A percentile compares a stretch with the other conserved stretches of the same genome.
Evolutionary conservation across 2,329 filamentous ascomycete species (phyloP).

Genomic region (Ascochyta lentis): DNA sequence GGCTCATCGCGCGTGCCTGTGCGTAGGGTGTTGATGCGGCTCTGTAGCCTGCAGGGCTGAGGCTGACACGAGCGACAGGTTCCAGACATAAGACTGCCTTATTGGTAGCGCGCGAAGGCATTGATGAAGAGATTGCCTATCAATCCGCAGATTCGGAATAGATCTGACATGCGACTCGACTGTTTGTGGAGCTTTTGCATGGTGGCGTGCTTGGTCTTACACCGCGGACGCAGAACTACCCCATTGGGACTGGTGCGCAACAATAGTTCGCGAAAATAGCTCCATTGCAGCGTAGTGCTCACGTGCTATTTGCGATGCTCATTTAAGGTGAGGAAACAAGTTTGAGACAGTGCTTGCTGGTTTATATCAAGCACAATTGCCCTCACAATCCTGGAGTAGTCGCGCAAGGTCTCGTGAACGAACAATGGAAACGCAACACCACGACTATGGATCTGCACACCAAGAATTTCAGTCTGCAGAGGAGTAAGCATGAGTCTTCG

Average conservation of each 20-base stretch:
- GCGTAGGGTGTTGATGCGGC: slow-evolving; percentile 17
- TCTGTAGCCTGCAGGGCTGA: slow-evolving; percentile 8
- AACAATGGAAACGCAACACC: not conserved
- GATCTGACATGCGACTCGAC: not conserved
- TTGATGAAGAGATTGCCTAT: not conserved
- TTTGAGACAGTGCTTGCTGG: not conserved
- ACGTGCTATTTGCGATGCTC: slow-evolving; percentile 5
- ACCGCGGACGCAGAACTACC: slow-evolving; percentile 1
- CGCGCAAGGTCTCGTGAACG: not conserved
- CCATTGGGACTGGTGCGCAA: slow-evolving; percentile 1
- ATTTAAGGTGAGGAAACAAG: not conserved
- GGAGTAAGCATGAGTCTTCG: not conserved
- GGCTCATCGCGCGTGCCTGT: slow-evolving; percentile 4
- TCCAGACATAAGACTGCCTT: not conserved
- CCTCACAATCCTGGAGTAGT: not conserved
- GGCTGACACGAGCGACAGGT: slow-evolving; percentile 7
- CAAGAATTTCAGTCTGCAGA: not conserved
- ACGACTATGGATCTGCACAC: not conserved
- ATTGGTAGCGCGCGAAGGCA: not conserved
- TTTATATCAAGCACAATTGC: not conserved
- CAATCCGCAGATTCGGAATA: not conserved
- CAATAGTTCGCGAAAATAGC: slow-evolving; percentile 15
- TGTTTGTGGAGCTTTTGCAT: not conserved
- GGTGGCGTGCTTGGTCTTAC: slow-evolving; percentile 13
- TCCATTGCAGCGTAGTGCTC: slow-evolving; percentile 13